Percentiles rank a stretch among this genome's conserved stretches.
Evolutionary conservation across 495 filamentous ascomycete genomes (phyloP).

Genomic region (Neurospora sp.): DNA sequence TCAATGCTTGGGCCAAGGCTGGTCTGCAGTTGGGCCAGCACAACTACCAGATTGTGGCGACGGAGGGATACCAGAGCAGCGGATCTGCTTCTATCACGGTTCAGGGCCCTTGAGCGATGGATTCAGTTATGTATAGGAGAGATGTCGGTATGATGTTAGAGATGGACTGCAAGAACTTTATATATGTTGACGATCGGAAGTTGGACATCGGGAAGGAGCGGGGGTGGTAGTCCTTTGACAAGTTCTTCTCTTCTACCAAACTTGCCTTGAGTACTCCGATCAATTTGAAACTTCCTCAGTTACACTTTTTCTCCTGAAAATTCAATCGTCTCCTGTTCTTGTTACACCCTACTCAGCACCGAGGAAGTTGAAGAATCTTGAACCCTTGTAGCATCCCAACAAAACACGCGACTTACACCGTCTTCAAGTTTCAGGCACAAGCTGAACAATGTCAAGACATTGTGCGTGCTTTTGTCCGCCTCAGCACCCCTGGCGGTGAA

Average conservation of each 20-base stretch:
- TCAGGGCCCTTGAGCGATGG: not conserved
- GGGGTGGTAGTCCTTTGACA: not conserved
- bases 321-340: not conserved
- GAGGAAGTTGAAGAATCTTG: not conserved
- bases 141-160: not conserved
- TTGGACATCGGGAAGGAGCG: not conserved
- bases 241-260: not conserved
- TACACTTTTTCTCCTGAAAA: not conserved
- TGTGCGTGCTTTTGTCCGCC: not conserved
- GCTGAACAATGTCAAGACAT: not conserved
- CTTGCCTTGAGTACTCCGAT: not conserved
- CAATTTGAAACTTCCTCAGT: not conserved
- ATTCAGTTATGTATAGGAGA: not conserved
- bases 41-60: slow-evolving; percentile 51
- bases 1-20: slow-evolving; percentile 44
- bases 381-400: not conserved
- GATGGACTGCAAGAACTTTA: not conserved
- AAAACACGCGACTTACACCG: not conserved
- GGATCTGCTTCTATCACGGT: slow-evolving; percentile 43
- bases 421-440: not conserved
- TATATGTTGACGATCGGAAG: not conserved
- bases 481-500: not conserved
- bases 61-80: slow-evolving; percentile 48
- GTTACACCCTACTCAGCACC: not conserved
- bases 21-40: slow-evolving; percentile 42